phyloP scores from a whole-genome alignment of 805 yeast species.

The Debaryomyces castellii region DNA sequence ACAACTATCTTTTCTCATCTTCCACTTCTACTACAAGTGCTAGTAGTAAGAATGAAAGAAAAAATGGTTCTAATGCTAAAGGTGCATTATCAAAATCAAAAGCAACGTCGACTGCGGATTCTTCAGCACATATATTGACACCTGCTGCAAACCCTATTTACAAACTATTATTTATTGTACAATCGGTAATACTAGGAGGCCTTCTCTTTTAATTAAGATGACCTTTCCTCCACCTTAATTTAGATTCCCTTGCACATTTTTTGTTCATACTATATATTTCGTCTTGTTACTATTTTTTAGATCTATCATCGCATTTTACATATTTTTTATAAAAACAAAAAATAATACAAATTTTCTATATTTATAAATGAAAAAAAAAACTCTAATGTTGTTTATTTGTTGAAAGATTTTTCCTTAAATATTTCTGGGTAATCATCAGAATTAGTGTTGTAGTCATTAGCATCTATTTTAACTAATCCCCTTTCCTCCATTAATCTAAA shows the following conservation, averaged over 20 bases:
- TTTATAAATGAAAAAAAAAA: too few relatives aligned
- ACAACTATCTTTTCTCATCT: conserved; percentile 27
- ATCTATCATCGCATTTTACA: too few relatives aligned
- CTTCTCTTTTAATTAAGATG: too few relatives aligned
- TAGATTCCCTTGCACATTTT: not conserved
- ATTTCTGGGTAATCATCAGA: conserved; percentile 18
- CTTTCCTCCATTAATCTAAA: conserved; percentile 56
- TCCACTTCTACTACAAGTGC: conserved; percentile 8
- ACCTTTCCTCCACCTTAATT: not conserved
- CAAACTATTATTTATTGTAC: not conserved
- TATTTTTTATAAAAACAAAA: too few relatives aligned
- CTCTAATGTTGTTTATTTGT: not conserved
- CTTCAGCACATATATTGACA: not conserved
- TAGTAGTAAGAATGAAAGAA: conserved; percentile 1
- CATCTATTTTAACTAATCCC: conserved; percentile 38
- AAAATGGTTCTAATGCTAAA: not conserved
- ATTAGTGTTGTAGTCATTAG: conserved; percentile 16
- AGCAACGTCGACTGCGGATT: not conserved
- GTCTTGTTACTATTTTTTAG: not conserved
- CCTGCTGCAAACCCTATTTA: not conserved
- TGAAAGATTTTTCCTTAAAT: not conserved
- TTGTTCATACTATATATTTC: not conserved
- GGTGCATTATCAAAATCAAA: not conserved
- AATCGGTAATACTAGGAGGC: not conserved
- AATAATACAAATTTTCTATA: too few relatives aligned